These are phyloP conservation scores for Mycena albidolilacea DNA, from an alignment of 768 basidiomycete genomes.

Conservation along the genomic window DNA sequence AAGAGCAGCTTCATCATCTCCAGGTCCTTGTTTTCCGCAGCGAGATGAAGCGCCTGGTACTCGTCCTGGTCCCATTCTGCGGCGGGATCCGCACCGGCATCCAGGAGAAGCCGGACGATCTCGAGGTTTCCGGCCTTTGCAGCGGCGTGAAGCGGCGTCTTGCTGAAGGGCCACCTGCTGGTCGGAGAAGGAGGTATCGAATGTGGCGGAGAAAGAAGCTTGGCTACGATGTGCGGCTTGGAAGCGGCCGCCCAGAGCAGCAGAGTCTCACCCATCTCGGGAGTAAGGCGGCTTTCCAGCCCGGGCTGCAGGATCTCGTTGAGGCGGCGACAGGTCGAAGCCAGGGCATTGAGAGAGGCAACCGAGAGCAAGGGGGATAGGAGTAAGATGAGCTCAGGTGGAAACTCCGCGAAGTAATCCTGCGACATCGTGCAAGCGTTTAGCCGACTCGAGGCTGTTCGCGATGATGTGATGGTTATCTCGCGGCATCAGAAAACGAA, in stretches of 20 bases:
- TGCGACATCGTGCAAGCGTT: neutral
- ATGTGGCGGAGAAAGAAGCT: neutral
- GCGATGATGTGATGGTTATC: no score
- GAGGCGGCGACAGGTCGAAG: neutral
- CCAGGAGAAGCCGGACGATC: no score
- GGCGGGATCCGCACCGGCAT: no score
- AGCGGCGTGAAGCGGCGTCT: neutral
- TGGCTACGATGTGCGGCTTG: neutral
- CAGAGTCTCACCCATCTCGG: neutral
- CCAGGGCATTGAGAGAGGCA: neutral
- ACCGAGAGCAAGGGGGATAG: neutral
- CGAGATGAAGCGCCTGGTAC: neutral
- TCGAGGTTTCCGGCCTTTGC: neutral
- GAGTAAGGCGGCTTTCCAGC: neutral
- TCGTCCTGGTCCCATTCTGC: neutral
- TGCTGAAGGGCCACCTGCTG: no score
- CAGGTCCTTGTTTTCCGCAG: neutral
- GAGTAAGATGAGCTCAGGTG: neutral
- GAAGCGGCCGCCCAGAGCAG: neutral
- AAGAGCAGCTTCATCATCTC: neutral
- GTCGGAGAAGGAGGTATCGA: neutral
- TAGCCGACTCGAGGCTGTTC: no score
- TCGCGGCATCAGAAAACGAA: no score
- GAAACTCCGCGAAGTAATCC: neutral
- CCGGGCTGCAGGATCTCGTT: neutral